These are phyloP conservation scores for Dissoconium aciculare DNA, from an alignment of 2,329 filamentous ascomycete genomes.

Conservation along the genomic window DNA sequence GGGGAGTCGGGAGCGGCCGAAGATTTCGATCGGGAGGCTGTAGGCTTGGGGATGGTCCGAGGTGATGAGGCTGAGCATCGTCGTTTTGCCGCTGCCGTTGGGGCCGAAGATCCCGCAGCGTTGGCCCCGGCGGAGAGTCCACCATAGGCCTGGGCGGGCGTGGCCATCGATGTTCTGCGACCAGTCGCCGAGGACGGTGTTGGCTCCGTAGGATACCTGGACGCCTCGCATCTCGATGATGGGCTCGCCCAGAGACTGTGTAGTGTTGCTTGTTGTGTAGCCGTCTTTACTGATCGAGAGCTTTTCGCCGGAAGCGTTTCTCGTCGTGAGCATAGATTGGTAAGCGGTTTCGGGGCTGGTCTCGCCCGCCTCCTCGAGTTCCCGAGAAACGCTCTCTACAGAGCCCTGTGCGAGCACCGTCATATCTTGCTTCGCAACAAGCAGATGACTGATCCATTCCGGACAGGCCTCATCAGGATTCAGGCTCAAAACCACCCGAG, in stretches of 20 bases:
- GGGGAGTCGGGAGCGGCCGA: conserved; percentile 67
- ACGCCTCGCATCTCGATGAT: conserved; percentile 81
- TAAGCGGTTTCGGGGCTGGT: conserved; percentile 4
- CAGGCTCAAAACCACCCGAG: conserved; percentile 61
- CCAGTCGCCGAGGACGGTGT: conserved; percentile 71
- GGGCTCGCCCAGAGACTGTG: conserved; percentile 42
- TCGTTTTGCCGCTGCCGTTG: conserved; percentile 92
- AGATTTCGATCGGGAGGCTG: conserved; percentile 70
- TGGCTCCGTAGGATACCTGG: conserved; percentile 63
- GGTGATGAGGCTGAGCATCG: conserved; percentile 76
- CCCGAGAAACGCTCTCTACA: conserved; percentile 41
- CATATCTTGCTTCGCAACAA: conserved; percentile 55
- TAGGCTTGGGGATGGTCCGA: conserved; percentile 95
- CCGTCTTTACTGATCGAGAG: conserved; percentile 18
- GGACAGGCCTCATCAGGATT: conserved; percentile 78
- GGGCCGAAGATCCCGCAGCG: conserved; percentile 87
- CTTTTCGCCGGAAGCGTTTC: background rate
- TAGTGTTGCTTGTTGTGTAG: conserved; percentile 12
- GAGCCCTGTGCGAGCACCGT: conserved; percentile 50
- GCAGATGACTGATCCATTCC: conserved; percentile 75
- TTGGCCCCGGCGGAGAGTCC: conserved; percentile 70
- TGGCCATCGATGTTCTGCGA: conserved; percentile 40
- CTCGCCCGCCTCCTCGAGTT: background rate
- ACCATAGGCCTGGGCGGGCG: conserved; percentile 48
- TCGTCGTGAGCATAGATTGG: too few species aligned